Base-by-base conservation (phyloP, 805 yeast genomes). In the Hanseniaspora taiwanica region DNA sequence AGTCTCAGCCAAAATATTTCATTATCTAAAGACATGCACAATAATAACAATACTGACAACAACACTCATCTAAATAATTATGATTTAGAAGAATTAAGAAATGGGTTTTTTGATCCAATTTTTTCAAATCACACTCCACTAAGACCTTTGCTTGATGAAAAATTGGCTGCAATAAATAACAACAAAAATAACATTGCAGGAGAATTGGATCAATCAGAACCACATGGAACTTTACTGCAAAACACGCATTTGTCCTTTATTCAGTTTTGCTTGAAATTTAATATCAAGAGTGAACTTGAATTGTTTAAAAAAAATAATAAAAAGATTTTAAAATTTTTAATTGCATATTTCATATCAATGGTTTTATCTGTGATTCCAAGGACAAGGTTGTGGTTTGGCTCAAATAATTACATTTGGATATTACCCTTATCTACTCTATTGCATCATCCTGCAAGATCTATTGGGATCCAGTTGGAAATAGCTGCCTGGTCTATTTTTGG, bases 381-480 rank as follows among this genome's bases (percentile, higher is more conserved):
- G 2, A 43, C 64, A 0, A 66, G 66, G 1, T 31, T 38, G 1
- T 71, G 74, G 74, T 46, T 70, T 16, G 74, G 72, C 3, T 51
- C 54, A 6, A 42, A 46, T 18, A 12, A 16, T 7, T 6, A 14
- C 9, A 46, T 68, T 24, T 62, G 59, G 38, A 64, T 70, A 35
- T 44, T 67, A 19, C 71, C 72, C 1, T 38, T 70, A 1, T 65
- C 72, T 0, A 59, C 60, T 0, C 27, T 71, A 4, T 47, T 69
- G 9, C 68, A 66, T 39, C 76, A 71, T 49, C 72, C 75, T 0
- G 68, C 62, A 2, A 63, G 71, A 40, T 56, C 63, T 4, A 38
- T 66, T 6, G 74, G 75, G 9, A 59, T 68, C 1, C 76, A 71
- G 48, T 12, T 68, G 3, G 75, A 70, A 47, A 62, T 69, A 41